Percentiles rank a stretch among this genome's conserved stretches.
Evolutionary conservation across 2,329 filamentous ascomycete genomes (phyloP).

Genomic region (Aspergillus sp.): DNA sequence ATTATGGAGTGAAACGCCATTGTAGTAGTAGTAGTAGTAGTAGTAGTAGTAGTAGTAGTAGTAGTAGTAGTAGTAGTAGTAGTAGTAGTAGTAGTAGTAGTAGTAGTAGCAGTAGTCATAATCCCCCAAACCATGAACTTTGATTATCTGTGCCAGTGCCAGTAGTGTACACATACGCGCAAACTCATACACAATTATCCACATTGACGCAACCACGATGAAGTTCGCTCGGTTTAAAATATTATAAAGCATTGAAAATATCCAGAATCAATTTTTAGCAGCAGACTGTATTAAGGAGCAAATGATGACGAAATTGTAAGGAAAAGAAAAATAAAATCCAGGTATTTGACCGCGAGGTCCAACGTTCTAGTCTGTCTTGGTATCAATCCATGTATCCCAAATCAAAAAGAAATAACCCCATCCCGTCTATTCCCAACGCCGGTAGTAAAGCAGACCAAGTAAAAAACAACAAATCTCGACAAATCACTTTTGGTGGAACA

Average conservation of each 20-base stretch:
- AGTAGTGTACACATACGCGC: conserved; percentile 15
- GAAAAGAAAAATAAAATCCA: conserved; percentile 22
- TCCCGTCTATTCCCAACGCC: conserved; percentile 45
- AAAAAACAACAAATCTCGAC: conserved; percentile 10
- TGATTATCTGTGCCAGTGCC: conserved; percentile 1
- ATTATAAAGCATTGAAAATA: conserved; percentile 15
- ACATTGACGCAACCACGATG: conserved; percentile 20
- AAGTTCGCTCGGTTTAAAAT: conserved; percentile 12
- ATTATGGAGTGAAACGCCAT: conserved; percentile 9
- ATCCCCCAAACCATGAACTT: neutral
- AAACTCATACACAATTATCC: conserved; percentile 23
- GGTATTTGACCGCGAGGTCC: conserved; percentile 40
- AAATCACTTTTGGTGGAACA: conserved; percentile 30
- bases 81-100: conserved; percentile 12
- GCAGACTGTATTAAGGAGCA: conserved; percentile 2
- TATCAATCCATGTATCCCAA: conserved; percentile 44
- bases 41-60: conserved; percentile 14
- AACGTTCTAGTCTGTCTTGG: conserved; percentile 41
- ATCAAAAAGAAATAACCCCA: conserved; percentile 25
- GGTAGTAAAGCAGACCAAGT: conserved; percentile 23
- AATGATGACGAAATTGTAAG: conserved; percentile 19
- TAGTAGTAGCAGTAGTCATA: conserved; percentile 4
- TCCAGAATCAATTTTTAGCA: neutral
- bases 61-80: conserved; percentile 16
- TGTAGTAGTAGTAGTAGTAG: conserved; percentile 21